These are phyloP conservation scores for Diplosphaera chodatii DNA, from an alignment of 139 green algal genomes.

Conservation along the genomic window DNA sequence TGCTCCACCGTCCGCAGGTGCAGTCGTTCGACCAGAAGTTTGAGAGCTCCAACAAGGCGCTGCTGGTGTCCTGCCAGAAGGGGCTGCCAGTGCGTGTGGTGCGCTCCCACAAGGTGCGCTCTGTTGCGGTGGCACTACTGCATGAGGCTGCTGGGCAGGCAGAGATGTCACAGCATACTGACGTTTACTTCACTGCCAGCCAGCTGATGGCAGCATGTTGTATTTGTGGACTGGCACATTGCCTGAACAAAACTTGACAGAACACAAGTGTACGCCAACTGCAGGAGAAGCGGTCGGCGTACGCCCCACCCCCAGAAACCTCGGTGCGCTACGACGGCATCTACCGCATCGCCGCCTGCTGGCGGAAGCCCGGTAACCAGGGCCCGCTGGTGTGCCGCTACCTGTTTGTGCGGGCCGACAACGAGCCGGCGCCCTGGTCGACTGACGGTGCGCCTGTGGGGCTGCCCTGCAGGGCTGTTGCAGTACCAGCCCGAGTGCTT, in stretches of 20 bases:
- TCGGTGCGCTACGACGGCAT: slow-evolving; percentile 90
- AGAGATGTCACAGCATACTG: not conserved
- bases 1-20: no score
- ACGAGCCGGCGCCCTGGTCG: slow-evolving; percentile 85
- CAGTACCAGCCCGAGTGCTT: no score
- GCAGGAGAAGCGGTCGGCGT: slow-evolving; percentile 89
- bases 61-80: slow-evolving; percentile 72
- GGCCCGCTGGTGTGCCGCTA: slow-evolving; percentile 83
- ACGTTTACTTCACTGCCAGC: no score
- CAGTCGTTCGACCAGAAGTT: slow-evolving; percentile 86
- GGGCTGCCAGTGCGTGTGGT: slow-evolving; percentile 89
- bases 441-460: slow-evolving; percentile 37
- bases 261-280: not conserved
- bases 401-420: slow-evolving; percentile 92
- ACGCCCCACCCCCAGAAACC: slow-evolving; percentile 67
- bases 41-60: slow-evolving; percentile 81
- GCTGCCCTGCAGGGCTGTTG: no score
- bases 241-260: no score
- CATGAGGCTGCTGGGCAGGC: not conserved
- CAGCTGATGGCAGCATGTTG: no score
- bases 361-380: slow-evolving; percentile 72
- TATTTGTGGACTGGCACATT: no score
- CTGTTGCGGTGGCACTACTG: not conserved
- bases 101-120: slow-evolving; percentile 58
- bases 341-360: slow-evolving; percentile 88